Evolutionary conservation across 257 asterid species (phyloP).

Genomic region (Gentiana macrophylla): DNA sequence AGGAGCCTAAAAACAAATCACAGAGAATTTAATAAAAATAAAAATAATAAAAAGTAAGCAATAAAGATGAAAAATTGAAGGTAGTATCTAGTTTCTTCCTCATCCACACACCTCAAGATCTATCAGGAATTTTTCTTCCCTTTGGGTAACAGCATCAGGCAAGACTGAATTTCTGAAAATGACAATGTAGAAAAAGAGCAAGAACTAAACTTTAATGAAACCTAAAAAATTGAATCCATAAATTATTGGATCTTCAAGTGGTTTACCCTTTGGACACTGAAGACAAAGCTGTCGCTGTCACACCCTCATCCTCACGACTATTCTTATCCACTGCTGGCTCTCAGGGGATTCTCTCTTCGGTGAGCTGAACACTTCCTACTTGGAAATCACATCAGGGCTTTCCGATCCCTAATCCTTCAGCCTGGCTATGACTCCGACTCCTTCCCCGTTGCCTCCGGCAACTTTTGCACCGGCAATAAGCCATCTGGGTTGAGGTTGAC

Average conservation of each 20-base stretch:
- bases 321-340: constrained; percentile 25
- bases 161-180: constrained; percentile 29
- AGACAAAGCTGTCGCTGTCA: constrained; percentile 24
- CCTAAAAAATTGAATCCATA: constrained; percentile 4
- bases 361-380: constrained; percentile 35
- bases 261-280: constrained; percentile 36
- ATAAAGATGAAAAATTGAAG: too few species aligned
- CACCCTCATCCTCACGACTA: constrained; percentile 29
- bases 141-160: constrained; percentile 30
- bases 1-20: constrained; percentile 49
- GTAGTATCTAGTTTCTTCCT: too few species aligned
- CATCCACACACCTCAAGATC: constrained; percentile 75
- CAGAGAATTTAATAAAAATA: constrained; percentile 2
- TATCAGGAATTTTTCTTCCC: constrained; percentile 75
- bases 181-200: constrained; percentile 9
- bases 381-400: constrained; percentile 23
- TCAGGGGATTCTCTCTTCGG: constrained; percentile 39
- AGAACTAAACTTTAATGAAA: neutral
- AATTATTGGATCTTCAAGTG: constrained; percentile 3
- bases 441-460: constrained; percentile 20
- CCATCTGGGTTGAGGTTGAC: constrained; percentile 27
- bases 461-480: constrained; percentile 9
- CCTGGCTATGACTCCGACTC: constrained; percentile 32
- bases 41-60: too few species aligned
- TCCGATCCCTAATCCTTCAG: constrained; percentile 30